phyloP scores from a whole-genome alignment of 2,329 filamentous ascomycete species.

The Neonectria coccinea region DNA sequence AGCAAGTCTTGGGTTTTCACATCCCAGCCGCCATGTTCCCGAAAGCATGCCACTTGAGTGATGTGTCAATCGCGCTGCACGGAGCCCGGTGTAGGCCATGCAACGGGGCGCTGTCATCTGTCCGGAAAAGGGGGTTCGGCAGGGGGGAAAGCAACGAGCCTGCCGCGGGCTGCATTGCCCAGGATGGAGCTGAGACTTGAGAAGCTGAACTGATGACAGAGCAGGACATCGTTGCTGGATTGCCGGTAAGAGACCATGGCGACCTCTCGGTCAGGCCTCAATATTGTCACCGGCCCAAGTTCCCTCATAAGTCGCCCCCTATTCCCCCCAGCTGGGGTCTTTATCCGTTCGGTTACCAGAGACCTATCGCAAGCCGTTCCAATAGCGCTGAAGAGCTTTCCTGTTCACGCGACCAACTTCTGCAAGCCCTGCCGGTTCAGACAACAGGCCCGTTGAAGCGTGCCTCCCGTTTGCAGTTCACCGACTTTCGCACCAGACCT shows the following conservation, averaged over 20 bases:
- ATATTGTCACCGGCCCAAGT: background rate
- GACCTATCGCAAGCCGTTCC: background rate
- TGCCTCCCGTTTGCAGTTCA: slow-evolving; percentile 32
- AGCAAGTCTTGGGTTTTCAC: slow-evolving; percentile 14
- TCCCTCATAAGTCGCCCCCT: too few species aligned
- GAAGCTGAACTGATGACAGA: background rate
- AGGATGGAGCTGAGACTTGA: background rate
- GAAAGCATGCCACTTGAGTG: slow-evolving; percentile 28
- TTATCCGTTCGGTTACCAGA: background rate
- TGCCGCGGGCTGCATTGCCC: slow-evolving; percentile 18
- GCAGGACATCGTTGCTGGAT: background rate
- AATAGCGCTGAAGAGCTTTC: slow-evolving; percentile 16
- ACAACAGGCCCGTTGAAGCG: slow-evolving; percentile 30
- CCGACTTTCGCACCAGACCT: slow-evolving; percentile 34
- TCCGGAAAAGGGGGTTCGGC: slow-evolving; percentile 13
- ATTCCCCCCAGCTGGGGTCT: background rate
- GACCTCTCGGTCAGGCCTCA: background rate
- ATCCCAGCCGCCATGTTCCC: slow-evolving; percentile 1
- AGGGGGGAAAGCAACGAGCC: slow-evolving; percentile 19
- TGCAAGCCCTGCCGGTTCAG: slow-evolving; percentile 28
- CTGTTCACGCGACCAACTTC: slow-evolving; percentile 28
- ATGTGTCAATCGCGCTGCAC: slow-evolving; percentile 26
- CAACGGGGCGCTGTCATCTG: slow-evolving; percentile 16
- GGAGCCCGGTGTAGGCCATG: slow-evolving; percentile 6
- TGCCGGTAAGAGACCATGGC: background rate